These are phyloP conservation scores for Orbilia brochopaga DNA, from an alignment of 2,329 filamentous ascomycete species.

Conservation along the genomic window DNA sequence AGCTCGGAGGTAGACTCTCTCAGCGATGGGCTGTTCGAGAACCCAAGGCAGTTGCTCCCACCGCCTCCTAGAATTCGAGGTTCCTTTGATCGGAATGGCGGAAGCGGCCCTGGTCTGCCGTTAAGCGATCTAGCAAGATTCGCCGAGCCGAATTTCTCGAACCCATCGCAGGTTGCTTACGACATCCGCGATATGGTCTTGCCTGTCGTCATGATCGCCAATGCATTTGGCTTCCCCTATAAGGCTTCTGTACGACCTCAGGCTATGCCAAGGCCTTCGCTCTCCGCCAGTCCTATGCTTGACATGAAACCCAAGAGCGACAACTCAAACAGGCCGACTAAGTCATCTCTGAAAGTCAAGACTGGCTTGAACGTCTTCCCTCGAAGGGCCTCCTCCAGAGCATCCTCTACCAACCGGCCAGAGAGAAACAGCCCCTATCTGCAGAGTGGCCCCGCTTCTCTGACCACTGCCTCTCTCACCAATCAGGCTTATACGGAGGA, in stretches of 20 bases:
- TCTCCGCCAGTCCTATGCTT: background rate
- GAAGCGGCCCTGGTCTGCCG: slow-evolving; percentile 14
- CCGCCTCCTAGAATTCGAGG: slow-evolving; percentile 6
- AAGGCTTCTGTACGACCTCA: slow-evolving; percentile 23
- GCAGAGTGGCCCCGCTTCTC: slow-evolving; percentile 3
- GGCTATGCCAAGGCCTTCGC: background rate
- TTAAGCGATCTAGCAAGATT: slow-evolving; percentile 33
- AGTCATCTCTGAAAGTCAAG: slow-evolving; percentile 21
- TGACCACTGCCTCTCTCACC: slow-evolving; percentile 12
- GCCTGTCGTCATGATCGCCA: slow-evolving; percentile 37
- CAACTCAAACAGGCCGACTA: background rate
- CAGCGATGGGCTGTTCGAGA: slow-evolving; percentile 26
- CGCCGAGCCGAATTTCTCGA: slow-evolving; percentile 33
- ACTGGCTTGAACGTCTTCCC: slow-evolving; percentile 17
- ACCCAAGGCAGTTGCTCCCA: slow-evolving; percentile 27
- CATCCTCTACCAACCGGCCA: slow-evolving; percentile 14
- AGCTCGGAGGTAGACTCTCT: slow-evolving; percentile 2
- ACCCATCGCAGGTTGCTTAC: slow-evolving; percentile 27
- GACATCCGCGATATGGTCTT: slow-evolving; percentile 45
- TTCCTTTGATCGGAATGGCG: slow-evolving; percentile 11
- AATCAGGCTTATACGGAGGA: slow-evolving; percentile 23
- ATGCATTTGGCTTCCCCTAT: slow-evolving; percentile 39
- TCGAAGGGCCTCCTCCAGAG: slow-evolving; percentile 23
- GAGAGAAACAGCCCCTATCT: slow-evolving; percentile 35
- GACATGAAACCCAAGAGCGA: slow-evolving; percentile 11